Evolutionary conservation across 2,329 filamentous ascomycete genomes (phyloP), one percentile per base, ranked within the genome.

Genomic region (Colletotrichum echinochloae): DNA sequence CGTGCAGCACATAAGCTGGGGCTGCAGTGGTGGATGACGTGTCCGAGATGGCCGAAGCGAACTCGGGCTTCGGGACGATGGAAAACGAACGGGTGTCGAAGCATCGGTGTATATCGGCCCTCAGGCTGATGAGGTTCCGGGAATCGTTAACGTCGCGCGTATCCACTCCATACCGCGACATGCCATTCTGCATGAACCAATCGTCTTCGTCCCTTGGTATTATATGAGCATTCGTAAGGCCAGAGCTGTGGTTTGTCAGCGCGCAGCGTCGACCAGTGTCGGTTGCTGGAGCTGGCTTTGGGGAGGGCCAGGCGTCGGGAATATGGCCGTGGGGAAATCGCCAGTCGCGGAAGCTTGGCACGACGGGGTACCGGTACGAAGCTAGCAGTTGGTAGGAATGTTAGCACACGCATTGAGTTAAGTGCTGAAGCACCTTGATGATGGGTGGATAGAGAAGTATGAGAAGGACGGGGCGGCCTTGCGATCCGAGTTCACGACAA

Each of bases 171-270:
- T 57, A 57, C 33, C 55, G 55, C 37, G 55, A 57, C 55, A 57
- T 57, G n/a, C 35, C 55, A 57, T 57, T 57, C 33, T 39, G 55
- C 55, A 57, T 57, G 55, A 57, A 57, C 55, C 55, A 57, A 16
- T 57, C 55, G 23, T n/a, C 35, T 39, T 57, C 55, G 41, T 57
- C 55, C 37, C 35, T 57, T 23, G 55, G 55, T 39, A 57, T 39
- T 57, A 57, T 57, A 26, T 57, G 55, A 16, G 55, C 55, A 39
- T 26, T 57, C 8, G 55, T 57, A 18, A 57, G 55, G 12, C 55
- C 55, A 18, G 18, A 57, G 20, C n/a, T 18, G 37, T 44, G 35
- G 8, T 57, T 57, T 26, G 55, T 57, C 18, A 57, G 35, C 35
- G 55, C 55, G 20, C 55, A 41, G 37, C 55, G 46, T 49, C 46